Base-by-base conservation (phyloP, 371 early-diverging fungal genomes). In the Mortierella sp. region DNA sequence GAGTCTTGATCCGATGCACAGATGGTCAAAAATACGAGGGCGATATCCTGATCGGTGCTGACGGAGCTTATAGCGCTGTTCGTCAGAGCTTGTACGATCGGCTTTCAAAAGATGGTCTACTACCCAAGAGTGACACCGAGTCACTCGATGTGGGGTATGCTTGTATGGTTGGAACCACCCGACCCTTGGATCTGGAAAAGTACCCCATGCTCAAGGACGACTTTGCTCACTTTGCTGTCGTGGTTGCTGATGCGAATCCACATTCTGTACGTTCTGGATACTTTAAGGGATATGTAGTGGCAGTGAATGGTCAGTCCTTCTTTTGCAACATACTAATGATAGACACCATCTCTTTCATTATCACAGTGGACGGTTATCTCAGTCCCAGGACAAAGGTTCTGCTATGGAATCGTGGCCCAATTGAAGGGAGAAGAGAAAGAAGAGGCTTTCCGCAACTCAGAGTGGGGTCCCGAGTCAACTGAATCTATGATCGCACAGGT, bases 1-100 rank as follows among this genome's bases (percentile, higher is more conserved):
- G 60, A 17, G 67, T 60, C 25, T 19, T 59, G 22, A 19, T 67
- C 13, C 54, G 60, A 19, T 67, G 59, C 29, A 22, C 67, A 9
- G 67, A 67, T 28, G 56, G 56, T 19, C 19, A 40, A 4, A 51
- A 45, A n/a, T 39, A 63, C 13, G 41, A 63, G n/a, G 71, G 71
- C 1, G 63, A 63, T 24, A 58, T 71, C 27, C 39, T 63, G 14
- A 54, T 71, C 10, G 71, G 71, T 13, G 71, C 71, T 2, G 71
- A 71, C n/a, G 71, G 71, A 1, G 71, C 60, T 2, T 59, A 71
- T 47, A 63, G 64, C 34, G 56, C 60, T 4, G 64, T 63, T n/a
- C 71, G 71, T 10, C 57, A 60, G 13, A 54, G 56, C 8, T n/a
- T 71, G 41, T 71, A 71, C 25, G 59, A 64, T 1, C 55, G 57